phyloP scores from a whole-genome alignment of 176 grass and related monocot genomes.

The Areca catechu region DNA sequence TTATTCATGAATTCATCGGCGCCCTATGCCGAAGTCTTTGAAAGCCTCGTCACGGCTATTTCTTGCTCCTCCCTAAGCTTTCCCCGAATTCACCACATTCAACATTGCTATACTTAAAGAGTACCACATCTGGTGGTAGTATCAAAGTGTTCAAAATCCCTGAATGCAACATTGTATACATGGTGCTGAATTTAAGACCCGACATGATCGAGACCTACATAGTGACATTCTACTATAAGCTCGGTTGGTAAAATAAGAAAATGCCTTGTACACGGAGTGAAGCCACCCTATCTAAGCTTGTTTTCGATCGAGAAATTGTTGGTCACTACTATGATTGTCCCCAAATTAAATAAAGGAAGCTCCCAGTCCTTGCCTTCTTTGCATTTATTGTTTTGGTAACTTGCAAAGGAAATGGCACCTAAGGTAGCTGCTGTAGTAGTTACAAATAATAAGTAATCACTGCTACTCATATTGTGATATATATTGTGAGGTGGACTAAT shows the following conservation, averaged over 20 bases:
- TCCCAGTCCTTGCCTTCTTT: constrained; percentile 28
- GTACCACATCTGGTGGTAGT: too few relatives aligned
- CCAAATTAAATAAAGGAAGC: constrained; percentile 46
- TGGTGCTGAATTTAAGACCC: too few relatives aligned
- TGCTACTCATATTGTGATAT: too few relatives aligned
- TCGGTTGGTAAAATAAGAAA: too few relatives aligned
- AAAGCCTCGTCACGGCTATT: constrained; percentile 71
- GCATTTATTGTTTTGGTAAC: constrained; percentile 3
- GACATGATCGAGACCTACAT: too few relatives aligned
- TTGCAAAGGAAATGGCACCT: neutral
- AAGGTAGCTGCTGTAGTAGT: too few relatives aligned
- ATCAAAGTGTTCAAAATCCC: too few relatives aligned
- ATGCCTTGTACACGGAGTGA: constrained; percentile 55
- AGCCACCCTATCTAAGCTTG: constrained; percentile 55
- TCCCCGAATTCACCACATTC: constrained; percentile 35
- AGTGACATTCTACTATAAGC: too few relatives aligned
- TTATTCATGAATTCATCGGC: constrained; percentile 71
- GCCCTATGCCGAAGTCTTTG: constrained; percentile 45
- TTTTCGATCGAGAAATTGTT: constrained; percentile 49
- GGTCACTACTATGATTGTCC: constrained; percentile 30
- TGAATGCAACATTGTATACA: too few relatives aligned
- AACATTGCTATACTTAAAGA: neutral
- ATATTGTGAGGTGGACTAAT: neutral
- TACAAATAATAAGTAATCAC: too few relatives aligned
- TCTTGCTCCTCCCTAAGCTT: constrained; percentile 47